Evolutionary conservation across 345 rosid genomes (phyloP).

Genomic region (Dovyalis caffra): DNA sequence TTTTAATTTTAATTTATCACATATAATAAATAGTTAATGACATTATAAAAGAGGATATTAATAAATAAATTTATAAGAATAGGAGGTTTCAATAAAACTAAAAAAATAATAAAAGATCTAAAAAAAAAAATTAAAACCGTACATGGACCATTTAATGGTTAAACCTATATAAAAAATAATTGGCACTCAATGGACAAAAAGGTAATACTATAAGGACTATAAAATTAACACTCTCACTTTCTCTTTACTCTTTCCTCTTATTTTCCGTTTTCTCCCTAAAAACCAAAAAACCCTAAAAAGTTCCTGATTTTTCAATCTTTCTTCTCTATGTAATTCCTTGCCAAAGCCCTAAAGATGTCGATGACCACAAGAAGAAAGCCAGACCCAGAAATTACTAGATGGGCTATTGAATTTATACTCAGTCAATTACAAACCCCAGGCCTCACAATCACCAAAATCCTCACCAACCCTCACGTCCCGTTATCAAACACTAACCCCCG

Average conservation of each 20-base stretch:
- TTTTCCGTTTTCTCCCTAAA: neutral
- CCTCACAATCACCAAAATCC: slow-evolving; percentile 13
- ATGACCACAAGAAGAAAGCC: neutral
- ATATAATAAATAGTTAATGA: too few relatives aligned
- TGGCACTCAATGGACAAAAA: neutral
- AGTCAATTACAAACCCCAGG: slow-evolving; percentile 22
- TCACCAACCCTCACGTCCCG: slow-evolving; percentile 13
- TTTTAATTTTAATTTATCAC: too few relatives aligned
- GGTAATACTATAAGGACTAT: neutral
- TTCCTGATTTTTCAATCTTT: too few relatives aligned
- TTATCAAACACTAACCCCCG: slow-evolving; percentile 5
- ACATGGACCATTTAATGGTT: too few relatives aligned
- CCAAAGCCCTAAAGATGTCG: neutral
- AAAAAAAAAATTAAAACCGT: too few relatives aligned
- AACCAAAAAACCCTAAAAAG: neutral
- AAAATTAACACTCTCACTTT: neutral
- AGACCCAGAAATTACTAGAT: slow-evolving; percentile 22
- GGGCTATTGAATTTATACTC: slow-evolving; percentile 40
- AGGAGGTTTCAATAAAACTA: too few relatives aligned
- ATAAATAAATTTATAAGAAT: too few relatives aligned
- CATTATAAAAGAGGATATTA: too few relatives aligned
- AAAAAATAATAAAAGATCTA: too few relatives aligned
- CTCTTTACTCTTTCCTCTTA: neutral
- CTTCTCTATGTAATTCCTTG: neutral
- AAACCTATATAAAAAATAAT: too few relatives aligned